phyloP scores from a whole-genome alignment of 768 basidiomycete species.

The Megacollybia marginata region DNA sequence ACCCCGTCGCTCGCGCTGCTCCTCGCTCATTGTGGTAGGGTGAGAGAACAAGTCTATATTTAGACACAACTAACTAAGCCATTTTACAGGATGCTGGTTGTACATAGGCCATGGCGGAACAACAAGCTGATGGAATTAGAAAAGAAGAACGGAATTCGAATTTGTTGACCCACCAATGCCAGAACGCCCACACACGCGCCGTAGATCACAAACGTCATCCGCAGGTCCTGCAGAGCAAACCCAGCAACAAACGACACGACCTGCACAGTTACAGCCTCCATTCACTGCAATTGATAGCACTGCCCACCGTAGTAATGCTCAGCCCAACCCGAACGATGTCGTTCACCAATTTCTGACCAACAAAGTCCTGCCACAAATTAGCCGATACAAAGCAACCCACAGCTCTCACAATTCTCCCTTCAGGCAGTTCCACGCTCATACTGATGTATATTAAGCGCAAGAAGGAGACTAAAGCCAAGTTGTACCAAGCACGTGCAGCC shows the following conservation, averaged over 20 bases:
- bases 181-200: constrained; percentile 30
- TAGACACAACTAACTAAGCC: constrained; percentile 26
- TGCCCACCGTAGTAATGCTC: constrained; percentile 38
- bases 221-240: constrained; percentile 48
- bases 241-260: constrained; percentile 49
- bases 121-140: constrained; percentile 33
- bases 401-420: constrained; percentile 33
- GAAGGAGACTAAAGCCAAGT: too few relatives aligned
- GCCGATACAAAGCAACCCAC: background rate
- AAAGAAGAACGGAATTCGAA: too few relatives aligned
- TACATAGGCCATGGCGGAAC: constrained; percentile 68
- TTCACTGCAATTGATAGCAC: background rate
- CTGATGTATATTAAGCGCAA: too few relatives aligned
- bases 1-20: constrained; percentile 14
- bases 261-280: constrained; percentile 19
- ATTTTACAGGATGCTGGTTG: constrained; percentile 54
- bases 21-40: constrained; percentile 20
- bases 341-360: constrained; percentile 51
- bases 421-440: constrained; percentile 17
- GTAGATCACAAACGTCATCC: constrained; percentile 44
- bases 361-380: constrained; percentile 42
- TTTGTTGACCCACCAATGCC: constrained; percentile 5
- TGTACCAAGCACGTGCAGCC: too few relatives aligned
- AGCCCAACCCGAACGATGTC: constrained; percentile 35
- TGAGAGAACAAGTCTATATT: constrained; percentile 11